A percentile compares a stretch with the other conserved stretches of the same genome.
Evolutionary conservation across 441 rosid genomes (phyloP).

Genomic region (Biscutella laevigata): DNA sequence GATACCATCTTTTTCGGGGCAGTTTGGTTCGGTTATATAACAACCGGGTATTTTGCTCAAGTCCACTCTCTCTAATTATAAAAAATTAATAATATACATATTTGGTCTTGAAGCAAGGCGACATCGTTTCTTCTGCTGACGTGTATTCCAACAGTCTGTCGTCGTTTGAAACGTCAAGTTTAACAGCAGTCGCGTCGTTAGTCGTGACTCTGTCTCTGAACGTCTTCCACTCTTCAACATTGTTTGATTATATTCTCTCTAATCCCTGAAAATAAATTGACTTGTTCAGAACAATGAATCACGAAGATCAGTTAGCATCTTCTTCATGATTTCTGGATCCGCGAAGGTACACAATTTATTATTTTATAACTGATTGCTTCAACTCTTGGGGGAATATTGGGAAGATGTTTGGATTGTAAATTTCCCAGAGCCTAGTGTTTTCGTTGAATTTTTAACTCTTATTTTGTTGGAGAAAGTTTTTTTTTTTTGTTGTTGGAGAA

Average conservation of each 20-base stretch:
- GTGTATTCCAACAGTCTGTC: constrained; percentile 2
- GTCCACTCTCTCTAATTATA: no score
- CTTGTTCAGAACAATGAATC: no score
- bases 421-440: background rate
- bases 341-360: background rate
- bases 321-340: background rate
- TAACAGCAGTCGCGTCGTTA: constrained; percentile 17
- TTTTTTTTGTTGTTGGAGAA: background rate
- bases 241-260: background rate
- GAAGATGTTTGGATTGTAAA: background rate
- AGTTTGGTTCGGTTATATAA: no score
- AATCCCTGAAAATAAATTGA: background rate
- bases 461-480: no score
- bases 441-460: no score
- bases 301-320: background rate
- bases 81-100: no score
- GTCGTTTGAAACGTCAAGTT: constrained; percentile 20
- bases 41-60: no score
- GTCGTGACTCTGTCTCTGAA: background rate
- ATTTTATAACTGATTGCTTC: no score
- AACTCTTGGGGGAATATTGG: no score
- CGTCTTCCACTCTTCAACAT: background rate
- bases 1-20: no score
- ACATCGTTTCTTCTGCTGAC: background rate
- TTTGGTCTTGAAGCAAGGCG: background rate